Evolutionary conservation across 345 rosid species (phyloP), one percentile per base, ranked within the genome.

Genomic region (Eutrema japonicum): DNA sequence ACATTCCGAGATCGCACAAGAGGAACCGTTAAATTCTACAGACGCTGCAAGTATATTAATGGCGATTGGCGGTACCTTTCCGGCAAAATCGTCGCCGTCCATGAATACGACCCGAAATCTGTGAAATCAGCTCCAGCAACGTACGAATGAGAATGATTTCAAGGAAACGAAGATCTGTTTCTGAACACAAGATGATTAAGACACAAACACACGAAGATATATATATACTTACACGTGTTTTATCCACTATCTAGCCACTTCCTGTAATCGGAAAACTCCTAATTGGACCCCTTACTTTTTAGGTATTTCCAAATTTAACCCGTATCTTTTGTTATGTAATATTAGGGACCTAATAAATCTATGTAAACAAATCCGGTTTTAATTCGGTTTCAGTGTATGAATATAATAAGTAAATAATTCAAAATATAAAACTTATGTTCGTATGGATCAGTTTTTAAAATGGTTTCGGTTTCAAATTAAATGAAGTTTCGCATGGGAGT

Each of bases 41-140:
- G 10, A 61, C 3, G 37, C 10, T 26, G 71, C 50, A 48, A 50
- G 22, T 13, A 35, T 16, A 40, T 38, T 38, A 38, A 10, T 38
- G 32, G n/a, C 3, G 71, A 65, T 37, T 18, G 5, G 43, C 33
- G 68, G n/a, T 60, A 75, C 78, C 78, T 75, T 75, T 51, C 70
- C 64, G 35, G 74, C 26, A 61, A 67, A 67, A 75, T 68, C 74
- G 7, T 75, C 68, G 2, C 29, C 57, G 64, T 35, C 70, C 74
- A 75, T 75, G 56, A 51, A 42, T 51, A 52, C 63, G 64, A 75
- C 52, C 48, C 35, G 40, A 11, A 14, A 52, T 43, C 26, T 9
- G 22, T 32, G 46, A 60, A 56, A 75, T 74, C 45, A 74, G 72
- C 60, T 61, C n/a, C 43, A 18, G 52, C 40, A 52, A 72, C 52